A percentile compares a stretch with the other conserved stretches of the same genome.
These are phyloP conservation scores for Capsella bursapastoris DNA, from an alignment of 345 rosid species.

Conservation along the genomic window DNA sequence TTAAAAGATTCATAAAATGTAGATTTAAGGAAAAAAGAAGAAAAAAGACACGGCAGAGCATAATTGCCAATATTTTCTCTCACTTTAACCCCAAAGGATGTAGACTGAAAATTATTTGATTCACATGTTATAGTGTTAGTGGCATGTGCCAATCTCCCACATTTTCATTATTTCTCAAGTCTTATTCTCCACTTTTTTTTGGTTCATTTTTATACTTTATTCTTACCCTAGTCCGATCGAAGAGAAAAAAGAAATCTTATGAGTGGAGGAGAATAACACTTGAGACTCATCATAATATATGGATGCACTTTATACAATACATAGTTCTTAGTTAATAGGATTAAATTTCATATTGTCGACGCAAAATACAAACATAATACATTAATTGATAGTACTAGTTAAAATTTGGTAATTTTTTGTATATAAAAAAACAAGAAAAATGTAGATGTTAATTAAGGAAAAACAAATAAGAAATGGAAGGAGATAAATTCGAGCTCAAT, in stretches of 20 bases:
- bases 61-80: neutral
- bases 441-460: neutral
- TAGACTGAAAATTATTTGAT: conserved; percentile 25
- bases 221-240: too few relatives aligned
- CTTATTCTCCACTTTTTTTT: neutral
- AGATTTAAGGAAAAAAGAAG: neutral
- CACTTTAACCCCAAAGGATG: neutral
- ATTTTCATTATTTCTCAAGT: conserved; percentile 13
- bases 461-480: neutral
- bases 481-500: conserved; percentile 19
- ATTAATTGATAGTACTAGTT: too few relatives aligned
- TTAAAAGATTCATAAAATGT: neutral
- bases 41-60: neutral
- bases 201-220: too few relatives aligned
- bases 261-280: too few relatives aligned
- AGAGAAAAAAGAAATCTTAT: too few relatives aligned
- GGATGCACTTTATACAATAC: too few relatives aligned
- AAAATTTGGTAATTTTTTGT: neutral
- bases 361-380: too few relatives aligned
- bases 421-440: neutral
- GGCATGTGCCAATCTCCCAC: conserved; percentile 36
- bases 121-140: conserved; percentile 20
- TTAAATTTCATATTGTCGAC: neutral
- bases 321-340: too few relatives aligned
- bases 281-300: neutral